Evolutionary conservation across 2,329 filamentous ascomycete genomes (phyloP).

Genomic region (Sporothrix sp.): DNA sequence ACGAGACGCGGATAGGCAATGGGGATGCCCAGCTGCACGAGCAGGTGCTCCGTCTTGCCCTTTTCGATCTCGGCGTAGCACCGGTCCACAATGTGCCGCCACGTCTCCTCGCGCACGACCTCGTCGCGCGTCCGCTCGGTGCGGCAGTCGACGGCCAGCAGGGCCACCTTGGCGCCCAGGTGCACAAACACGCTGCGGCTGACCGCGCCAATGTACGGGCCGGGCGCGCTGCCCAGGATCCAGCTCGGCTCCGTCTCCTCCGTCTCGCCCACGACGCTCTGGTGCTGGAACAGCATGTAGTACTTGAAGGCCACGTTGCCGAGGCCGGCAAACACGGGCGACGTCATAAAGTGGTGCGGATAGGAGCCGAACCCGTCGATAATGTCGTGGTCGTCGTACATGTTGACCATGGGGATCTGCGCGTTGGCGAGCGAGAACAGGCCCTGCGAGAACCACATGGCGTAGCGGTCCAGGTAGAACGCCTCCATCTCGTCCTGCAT

Average conservation of each 20-base stretch:
- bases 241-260: slow-evolving; percentile 82
- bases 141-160: slow-evolving; percentile 82
- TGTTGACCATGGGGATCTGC: slow-evolving; percentile 97
- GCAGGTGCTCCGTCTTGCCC: slow-evolving; percentile 78
- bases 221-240: slow-evolving; percentile 68
- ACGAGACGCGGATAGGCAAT: slow-evolving; percentile 72
- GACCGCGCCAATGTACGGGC: slow-evolving; percentile 80
- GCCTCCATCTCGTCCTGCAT: slow-evolving; percentile 82
- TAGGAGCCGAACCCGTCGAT: slow-evolving; percentile 92
- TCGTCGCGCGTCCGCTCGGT: slow-evolving; percentile 82
- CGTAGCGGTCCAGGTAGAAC: slow-evolving; percentile 83
- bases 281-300: slow-evolving; percentile 97
- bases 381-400: slow-evolving; percentile 92
- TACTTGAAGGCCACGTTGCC: slow-evolving; percentile 95
- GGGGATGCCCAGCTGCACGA: slow-evolving; percentile 77
- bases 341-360: slow-evolving; percentile 81
- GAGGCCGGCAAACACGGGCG: slow-evolving; percentile 79
- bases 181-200: slow-evolving; percentile 81
- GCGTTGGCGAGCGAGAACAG: slow-evolving; percentile 85
- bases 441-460: slow-evolving; percentile 93
- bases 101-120: slow-evolving; percentile 69
- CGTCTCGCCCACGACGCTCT: slow-evolving; percentile 72
- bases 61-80: slow-evolving; percentile 72
- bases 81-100: slow-evolving; percentile 78
- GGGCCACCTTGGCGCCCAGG: slow-evolving; percentile 66